Evolutionary conservation across 768 basidiomycete genomes (phyloP).

Genomic region (Galerina sulciceps): DNA sequence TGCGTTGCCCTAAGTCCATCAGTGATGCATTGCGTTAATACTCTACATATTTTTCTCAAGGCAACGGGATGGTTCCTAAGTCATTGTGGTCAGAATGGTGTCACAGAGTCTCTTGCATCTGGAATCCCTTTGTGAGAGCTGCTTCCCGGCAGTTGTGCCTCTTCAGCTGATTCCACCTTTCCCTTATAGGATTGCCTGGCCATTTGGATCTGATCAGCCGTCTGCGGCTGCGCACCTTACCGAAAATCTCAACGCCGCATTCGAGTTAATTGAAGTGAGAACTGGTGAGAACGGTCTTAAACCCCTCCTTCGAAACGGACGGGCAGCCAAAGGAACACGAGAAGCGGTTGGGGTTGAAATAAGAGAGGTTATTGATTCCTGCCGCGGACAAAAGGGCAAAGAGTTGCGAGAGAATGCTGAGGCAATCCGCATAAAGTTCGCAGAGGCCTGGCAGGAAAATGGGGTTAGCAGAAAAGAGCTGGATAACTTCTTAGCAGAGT

Average conservation of each 20-base stretch:
- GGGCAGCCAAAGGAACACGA: not conserved
- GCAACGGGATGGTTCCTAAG: constrained; percentile 16
- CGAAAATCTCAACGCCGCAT: constrained; percentile 1
- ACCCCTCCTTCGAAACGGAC: not conserved
- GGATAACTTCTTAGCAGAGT: not conserved
- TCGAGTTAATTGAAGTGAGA: constrained; percentile 6
- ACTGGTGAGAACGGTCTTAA: not conserved
- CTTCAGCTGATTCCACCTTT: too few relatives aligned
- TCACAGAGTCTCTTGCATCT: constrained; percentile 10
- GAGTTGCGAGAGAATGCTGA: not conserved
- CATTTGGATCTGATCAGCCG: constrained; percentile 11
- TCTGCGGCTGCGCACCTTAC: constrained; percentile 2
- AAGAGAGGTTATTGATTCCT: not conserved
- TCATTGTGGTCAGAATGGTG: constrained; percentile 11
- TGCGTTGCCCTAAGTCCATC: not conserved
- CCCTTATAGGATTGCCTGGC: constrained; percentile 11
- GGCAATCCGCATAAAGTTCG: not conserved
- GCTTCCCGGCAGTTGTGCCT: not conserved
- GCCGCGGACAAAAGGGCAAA: not conserved
- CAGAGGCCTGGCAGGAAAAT: not conserved
- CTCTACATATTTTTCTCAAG: not conserved
- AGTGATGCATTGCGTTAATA: not conserved
- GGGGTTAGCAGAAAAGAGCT: not conserved
- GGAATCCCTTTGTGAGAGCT: constrained; percentile 10
- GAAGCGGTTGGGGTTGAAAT: constrained; percentile 4